Evolutionary conservation across 2,329 filamentous ascomycete species (phyloP).

Genomic region (Colletotrichum eleusines): DNA sequence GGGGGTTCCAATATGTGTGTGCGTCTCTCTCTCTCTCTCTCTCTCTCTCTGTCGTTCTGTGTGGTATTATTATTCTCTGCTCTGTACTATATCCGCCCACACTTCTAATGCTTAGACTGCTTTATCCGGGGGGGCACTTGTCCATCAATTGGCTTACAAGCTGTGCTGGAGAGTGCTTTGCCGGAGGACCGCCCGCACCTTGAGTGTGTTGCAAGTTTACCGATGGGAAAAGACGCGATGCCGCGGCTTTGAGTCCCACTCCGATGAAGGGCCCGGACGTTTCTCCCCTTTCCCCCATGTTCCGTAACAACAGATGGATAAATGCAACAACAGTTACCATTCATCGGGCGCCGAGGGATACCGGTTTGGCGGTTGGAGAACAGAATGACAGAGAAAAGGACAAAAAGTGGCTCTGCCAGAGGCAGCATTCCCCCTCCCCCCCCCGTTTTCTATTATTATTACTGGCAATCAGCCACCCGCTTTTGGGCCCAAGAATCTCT

Average conservation of each 20-base stretch:
- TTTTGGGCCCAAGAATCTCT: neutral
- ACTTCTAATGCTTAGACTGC: constrained; percentile 11
- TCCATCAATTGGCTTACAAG: constrained; percentile 22
- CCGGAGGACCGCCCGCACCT: constrained; percentile 18
- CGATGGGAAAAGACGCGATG: constrained; percentile 31
- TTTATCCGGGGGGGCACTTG: constrained; percentile 33
- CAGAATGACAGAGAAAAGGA: neutral
- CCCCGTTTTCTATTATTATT: constrained; percentile 9
- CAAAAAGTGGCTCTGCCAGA: constrained; percentile 32
- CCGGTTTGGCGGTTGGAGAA: neutral
- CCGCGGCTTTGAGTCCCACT: constrained; percentile 8
- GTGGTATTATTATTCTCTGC: too few relatives aligned
- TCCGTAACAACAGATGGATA: constrained; percentile 37
- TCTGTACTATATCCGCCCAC: constrained; percentile 3
- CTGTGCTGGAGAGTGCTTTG: constrained; percentile 39
- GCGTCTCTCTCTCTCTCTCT: too few relatives aligned
- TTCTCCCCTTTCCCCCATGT: constrained; percentile 38
- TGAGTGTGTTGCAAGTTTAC: constrained; percentile 7
- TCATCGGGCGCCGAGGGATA: constrained; percentile 13
- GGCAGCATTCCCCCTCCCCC: too few relatives aligned
- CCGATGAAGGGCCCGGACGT: constrained; percentile 28
- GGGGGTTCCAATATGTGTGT: neutral
- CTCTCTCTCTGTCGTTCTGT: too few relatives aligned
- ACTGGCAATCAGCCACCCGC: neutral
- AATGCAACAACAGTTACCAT: constrained; percentile 15